Base-by-base conservation (phyloP, 2,329 filamentous ascomycete genomes). In the Botrytis deweyae region DNA sequence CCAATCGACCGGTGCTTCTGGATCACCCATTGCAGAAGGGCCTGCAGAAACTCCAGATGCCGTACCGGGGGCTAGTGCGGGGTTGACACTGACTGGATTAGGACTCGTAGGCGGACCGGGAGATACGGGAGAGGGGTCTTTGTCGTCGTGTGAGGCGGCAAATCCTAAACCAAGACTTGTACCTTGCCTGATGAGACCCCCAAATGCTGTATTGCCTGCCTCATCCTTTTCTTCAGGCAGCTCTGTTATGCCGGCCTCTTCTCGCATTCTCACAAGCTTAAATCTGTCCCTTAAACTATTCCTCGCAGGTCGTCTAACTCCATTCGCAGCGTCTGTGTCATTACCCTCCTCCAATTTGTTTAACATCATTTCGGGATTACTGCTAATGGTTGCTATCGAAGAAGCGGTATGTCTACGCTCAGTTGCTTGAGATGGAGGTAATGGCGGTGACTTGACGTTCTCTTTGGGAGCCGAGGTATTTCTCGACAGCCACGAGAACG, bases 401-500 rank as follows among this genome's bases (percentile, higher is more conserved):
- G 93, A 93, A 69, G 89, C 90, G 0, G 94, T 97, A 80, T 95
- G 93, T 80, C 93, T 87, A 78, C 91, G 85, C 59, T 83, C 83
- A 42, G 77, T 80, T 38, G 83, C 81, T n/a, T 77, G 74, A n/a
- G 78, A 73, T 2, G 80, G 78, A 38, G 78, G 74, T 76, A 75
- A 75, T 29, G 91, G 87, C 9, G 88, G 87, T 20, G 90, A 87
- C 70, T 88, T 87, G 61, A 85, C 81, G 33, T 81, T 79, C 14
- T 89, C 86, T 76, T 87, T 87, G 6, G 86, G 85, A 80, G 87
- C 88, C 52, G 87, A 86, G 18, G 89, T 88, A 81, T 87, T 91
- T 77, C 93, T 87, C 46, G 93, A 93, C 58, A 97, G 87, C 91
- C 93, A 95, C 58, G 93, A 89, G 79, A 97, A 97, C n/a, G 92